Base-by-base conservation (phyloP, 2,329 filamentous ascomycete species). In the Alternaria sp. region DNA sequence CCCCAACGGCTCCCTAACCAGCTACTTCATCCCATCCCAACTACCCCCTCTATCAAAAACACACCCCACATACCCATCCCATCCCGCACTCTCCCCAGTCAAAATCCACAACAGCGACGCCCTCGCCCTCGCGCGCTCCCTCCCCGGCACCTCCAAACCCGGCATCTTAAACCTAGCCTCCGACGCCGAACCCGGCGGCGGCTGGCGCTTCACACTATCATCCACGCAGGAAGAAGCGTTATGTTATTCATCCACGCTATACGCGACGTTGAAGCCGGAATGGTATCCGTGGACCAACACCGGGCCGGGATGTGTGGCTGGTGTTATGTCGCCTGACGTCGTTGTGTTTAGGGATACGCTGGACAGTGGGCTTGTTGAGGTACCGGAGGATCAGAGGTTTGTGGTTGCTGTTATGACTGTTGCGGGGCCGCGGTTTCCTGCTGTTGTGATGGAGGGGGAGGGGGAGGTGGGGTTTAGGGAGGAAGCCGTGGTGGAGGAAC, bases 201-300 rank as follows among this genome's bases (percentile, higher is more conserved):
- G 71, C 11, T 74, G 71, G 70, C 69, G 69, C 25, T 73, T 67
- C 33, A 66, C 69, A 0, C 54, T 74, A 2, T 71, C 66, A 0
- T 44, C 20, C 15, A 74, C 70, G 6, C 71, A 74, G 25, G 71
- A 74, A 63, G 71, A 74, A 54, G 70, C 71, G 0, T 43, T 74
- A 1, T 74, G 71, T 25, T 73, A 73, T 15, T 73, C 71, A 4
- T 72, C 69, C 1, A 74, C 71, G 3, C 55, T 71, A 1, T 72
- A 65, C 20, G 55, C 53, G 11, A 73, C 70, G 0, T 41, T 74
- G 3, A 68, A 67, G 5, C 63, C 58, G 6, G 64, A 70, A 51
- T 74, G 71, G 71, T 74, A 74, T 61, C 68, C 71, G 4, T 74
- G 68, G 67, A 63, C 70, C 3, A 73, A 74, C n/a, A 66, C 44